phyloP scores from a whole-genome alignment of 805 yeast species.

The Sungouiella blattae region DNA sequence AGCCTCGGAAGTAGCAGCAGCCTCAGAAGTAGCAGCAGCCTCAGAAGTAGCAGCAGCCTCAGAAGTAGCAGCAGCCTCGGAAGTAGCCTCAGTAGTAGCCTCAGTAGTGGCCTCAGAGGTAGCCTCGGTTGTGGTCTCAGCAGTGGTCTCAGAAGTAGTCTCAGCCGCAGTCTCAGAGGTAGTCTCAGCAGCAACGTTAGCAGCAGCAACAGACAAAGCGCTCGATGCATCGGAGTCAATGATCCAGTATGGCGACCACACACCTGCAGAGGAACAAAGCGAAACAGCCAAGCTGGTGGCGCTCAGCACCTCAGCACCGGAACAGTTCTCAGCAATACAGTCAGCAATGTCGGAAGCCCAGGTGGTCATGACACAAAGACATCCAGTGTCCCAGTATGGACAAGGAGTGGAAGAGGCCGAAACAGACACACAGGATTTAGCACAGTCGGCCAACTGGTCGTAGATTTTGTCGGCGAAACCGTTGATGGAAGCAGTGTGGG shows the following conservation, averaged over 20 bases:
- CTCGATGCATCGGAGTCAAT: constrained; percentile 22
- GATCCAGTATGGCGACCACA: constrained; percentile 32
- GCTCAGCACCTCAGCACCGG: constrained; percentile 26
- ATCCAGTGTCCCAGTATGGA: constrained; percentile 46
- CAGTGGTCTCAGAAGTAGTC: constrained; percentile 1
- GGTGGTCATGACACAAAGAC: constrained; percentile 40
- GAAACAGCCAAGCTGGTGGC: constrained; percentile 31
- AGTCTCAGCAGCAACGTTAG: constrained; percentile 14
- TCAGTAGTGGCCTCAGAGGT: constrained; percentile 5
- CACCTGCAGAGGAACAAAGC: constrained; percentile 33
- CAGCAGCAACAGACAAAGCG: constrained; percentile 24
- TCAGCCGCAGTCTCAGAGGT: constrained; percentile 6
- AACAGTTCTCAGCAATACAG: constrained; percentile 25
- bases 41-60: constrained; percentile 1
- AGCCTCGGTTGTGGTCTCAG: constrained; percentile 5
- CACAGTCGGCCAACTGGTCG: constrained; percentile 33
- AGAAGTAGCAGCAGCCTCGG: constrained; percentile 1
- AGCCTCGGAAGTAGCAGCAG: constrained; percentile 4
- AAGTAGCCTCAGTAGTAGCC: constrained; percentile 3
- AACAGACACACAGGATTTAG: constrained; percentile 29
- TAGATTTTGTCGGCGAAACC: constrained; percentile 40
- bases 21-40: constrained; percentile 4
- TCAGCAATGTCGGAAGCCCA: constrained; percentile 32
- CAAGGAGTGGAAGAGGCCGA: constrained; percentile 38
- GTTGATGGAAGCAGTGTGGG: constrained; percentile 38